phyloP scores from a whole-genome alignment of 257 asterid genomes.

The Lantana camara region DNA sequence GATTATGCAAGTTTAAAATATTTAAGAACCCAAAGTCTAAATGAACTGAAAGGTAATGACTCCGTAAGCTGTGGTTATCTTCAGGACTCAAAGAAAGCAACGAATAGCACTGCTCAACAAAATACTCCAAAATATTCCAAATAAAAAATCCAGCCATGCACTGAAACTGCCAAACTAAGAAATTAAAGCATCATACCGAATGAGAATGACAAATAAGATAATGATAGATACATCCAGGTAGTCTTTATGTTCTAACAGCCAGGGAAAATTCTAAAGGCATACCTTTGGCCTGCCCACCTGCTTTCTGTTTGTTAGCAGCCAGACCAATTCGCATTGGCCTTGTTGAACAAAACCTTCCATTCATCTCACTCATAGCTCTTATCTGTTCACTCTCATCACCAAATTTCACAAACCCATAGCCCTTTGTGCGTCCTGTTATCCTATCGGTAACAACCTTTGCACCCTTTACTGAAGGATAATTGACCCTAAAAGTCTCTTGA shows the following conservation, averaged over 20 bases:
- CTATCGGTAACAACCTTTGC: slow-evolving; percentile 76
- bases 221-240: not conserved
- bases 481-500: slow-evolving; percentile 66
- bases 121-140: slow-evolving; percentile 21
- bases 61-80: slow-evolving; percentile 37
- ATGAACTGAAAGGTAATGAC: slow-evolving; percentile 46
- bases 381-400: slow-evolving; percentile 67
- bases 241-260: slow-evolving; percentile 12
- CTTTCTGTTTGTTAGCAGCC: slow-evolving; percentile 65
- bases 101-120: slow-evolving; percentile 26
- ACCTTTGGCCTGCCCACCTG: slow-evolving; percentile 55
- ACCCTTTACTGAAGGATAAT: slow-evolving; percentile 59
- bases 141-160: slow-evolving; percentile 19
- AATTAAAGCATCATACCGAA: slow-evolving; percentile 20
- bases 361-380: slow-evolving; percentile 77
- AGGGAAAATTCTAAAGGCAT: slow-evolving; percentile 17
- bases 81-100: slow-evolving; percentile 31
- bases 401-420: slow-evolving; percentile 71
- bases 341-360: slow-evolving; percentile 65
- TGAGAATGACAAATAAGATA: slow-evolving; percentile 16
- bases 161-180: slow-evolving; percentile 23
- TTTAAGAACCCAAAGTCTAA: slow-evolving; percentile 26
- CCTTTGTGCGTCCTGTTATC: slow-evolving; percentile 67
- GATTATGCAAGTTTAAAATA: slow-evolving; percentile 39
- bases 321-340: slow-evolving; percentile 77